Evolutionary conservation across 306 rosid species (phyloP).

Genomic region (Acacia melanoxylon): DNA sequence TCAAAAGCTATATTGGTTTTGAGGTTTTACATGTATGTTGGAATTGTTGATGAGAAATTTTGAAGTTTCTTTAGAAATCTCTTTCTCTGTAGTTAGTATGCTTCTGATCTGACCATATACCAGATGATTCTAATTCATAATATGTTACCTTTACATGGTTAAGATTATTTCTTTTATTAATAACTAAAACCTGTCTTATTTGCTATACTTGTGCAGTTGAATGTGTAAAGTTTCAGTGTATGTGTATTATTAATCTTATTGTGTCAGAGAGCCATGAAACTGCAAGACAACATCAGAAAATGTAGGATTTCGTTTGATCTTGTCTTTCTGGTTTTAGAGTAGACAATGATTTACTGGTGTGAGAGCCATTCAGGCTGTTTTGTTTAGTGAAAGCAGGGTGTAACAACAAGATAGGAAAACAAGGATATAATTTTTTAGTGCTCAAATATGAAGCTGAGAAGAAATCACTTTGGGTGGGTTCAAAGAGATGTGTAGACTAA

Average conservation of each 20-base stretch:
- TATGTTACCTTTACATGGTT: background rate
- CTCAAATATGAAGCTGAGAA: too few relatives aligned
- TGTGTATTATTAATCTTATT: background rate
- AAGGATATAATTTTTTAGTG: too few relatives aligned
- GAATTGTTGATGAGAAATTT: conserved; percentile 4
- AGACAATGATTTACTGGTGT: background rate
- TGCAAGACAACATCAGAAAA: background rate
- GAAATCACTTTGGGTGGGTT: too few relatives aligned
- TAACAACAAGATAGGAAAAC: too few relatives aligned
- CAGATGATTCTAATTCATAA: background rate
- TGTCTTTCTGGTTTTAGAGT: background rate
- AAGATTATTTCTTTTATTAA: background rate
- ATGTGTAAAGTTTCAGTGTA: background rate
- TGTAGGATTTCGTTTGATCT: background rate
- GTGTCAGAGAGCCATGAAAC: too few relatives aligned
- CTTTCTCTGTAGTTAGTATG: background rate
- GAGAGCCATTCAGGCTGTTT: too few relatives aligned
- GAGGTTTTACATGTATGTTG: background rate
- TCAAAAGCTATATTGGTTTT: background rate
- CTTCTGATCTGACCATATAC: background rate
- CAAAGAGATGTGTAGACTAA: too few relatives aligned
- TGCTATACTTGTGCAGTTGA: background rate
- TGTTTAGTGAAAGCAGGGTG: too few relatives aligned
- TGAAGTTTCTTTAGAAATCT: background rate
- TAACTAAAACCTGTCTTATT: background rate